Evolutionary conservation across 2,329 filamentous ascomycete species (phyloP).

Genomic region (Exophiala spinifera): DNA sequence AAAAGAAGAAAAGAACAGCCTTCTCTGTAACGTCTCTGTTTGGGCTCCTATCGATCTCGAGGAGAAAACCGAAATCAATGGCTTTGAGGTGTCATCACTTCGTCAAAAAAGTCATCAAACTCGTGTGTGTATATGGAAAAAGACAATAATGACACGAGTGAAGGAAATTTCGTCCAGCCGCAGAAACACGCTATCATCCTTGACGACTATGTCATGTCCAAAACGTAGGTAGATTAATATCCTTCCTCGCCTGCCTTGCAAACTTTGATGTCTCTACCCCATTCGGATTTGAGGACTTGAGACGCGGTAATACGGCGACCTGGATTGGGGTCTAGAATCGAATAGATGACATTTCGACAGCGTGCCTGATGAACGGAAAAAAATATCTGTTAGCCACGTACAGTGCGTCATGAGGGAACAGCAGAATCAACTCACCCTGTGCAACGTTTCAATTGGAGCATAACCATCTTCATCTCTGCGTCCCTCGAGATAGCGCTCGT

Average conservation of each 20-base stretch:
- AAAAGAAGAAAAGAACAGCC: too few relatives aligned
- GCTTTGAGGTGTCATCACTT: too few relatives aligned
- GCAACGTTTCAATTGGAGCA: constrained; percentile 89
- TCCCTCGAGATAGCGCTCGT: constrained; percentile 87
- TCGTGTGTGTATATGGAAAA: too few relatives aligned
- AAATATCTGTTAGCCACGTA: too few relatives aligned
- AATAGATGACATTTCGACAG: constrained; percentile 98
- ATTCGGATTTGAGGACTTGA: constrained; percentile 96
- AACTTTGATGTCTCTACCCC: constrained; percentile 95
- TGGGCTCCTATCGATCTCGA: too few relatives aligned
- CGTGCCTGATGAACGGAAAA: constrained; percentile 62
- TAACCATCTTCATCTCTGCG: constrained; percentile 93
- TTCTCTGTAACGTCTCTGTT: neutral
- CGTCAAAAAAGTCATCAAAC: too few relatives aligned
- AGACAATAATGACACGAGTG: neutral
- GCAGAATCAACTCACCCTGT: constrained; percentile 66
- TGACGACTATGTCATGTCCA: too few relatives aligned
- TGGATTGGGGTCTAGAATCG: constrained; percentile 92
- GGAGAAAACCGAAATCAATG: too few relatives aligned
- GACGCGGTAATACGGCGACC: constrained; percentile 88
- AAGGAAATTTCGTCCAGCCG: neutral
- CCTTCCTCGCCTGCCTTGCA: constrained; percentile 97
- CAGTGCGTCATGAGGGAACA: constrained; percentile 9
- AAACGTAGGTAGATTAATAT: constrained; percentile 51
- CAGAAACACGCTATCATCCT: constrained; percentile 13